Evolutionary conservation across 768 basidiomycete genomes (phyloP).

Genomic region (Tylopilus subfusipes): DNA sequence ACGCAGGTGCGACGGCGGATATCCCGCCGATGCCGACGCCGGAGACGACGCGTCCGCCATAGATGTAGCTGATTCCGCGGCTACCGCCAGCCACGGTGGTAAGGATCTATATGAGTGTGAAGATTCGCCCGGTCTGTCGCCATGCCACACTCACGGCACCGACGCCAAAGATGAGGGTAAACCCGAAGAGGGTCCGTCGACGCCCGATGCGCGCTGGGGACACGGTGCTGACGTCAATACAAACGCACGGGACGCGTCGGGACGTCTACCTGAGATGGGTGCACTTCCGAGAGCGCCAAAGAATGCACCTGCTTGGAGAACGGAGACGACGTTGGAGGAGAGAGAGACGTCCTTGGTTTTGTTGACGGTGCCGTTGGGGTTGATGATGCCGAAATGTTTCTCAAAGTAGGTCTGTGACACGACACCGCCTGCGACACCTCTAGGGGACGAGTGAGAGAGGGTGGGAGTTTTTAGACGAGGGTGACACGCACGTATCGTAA

Average conservation of each 20-base stretch:
- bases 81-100: slow-evolving; percentile 60
- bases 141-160: slow-evolving; percentile 60
- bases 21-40: slow-evolving; percentile 83
- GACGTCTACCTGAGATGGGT: slow-evolving; percentile 56
- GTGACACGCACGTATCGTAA: slow-evolving; percentile 60
- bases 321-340: slow-evolving; percentile 83
- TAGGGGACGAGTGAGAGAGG: slow-evolving; percentile 16
- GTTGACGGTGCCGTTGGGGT: slow-evolving; percentile 42
- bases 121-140: not conserved
- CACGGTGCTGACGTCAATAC: not conserved
- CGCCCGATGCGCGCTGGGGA: slow-evolving; percentile 60
- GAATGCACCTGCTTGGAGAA: slow-evolving; percentile 84
- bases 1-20: slow-evolving; percentile 80
- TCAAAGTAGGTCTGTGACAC: slow-evolving; percentile 61
- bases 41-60: slow-evolving; percentile 74
- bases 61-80: slow-evolving; percentile 65
- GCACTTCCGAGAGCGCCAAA: slow-evolving; percentile 79
- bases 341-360: slow-evolving; percentile 44
- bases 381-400: slow-evolving; percentile 55
- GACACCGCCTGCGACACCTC: slow-evolving; percentile 68
- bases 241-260: not conserved
- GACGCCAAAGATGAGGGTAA: slow-evolving; percentile 59
- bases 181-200: slow-evolving; percentile 56
- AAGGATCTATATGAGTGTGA: slow-evolving; percentile 46
- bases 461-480: not conserved